Conservation (phyloP, 2,329 filamentous ascomycete genomes). For the Pleurostoma richardsiae region DNA sequence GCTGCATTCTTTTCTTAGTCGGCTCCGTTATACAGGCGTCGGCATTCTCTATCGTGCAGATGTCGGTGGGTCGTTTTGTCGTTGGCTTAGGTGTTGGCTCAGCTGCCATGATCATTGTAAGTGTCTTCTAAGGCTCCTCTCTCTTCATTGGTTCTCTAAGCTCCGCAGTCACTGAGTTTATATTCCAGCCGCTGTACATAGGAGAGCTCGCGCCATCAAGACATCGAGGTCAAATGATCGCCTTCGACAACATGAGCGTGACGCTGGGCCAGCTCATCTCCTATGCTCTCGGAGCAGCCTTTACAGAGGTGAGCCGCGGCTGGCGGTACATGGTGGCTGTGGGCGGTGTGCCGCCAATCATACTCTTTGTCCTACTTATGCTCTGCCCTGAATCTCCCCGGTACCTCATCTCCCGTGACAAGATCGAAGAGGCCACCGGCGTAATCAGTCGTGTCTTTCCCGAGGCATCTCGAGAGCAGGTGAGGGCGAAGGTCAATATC, state of each 20-base stretch:
- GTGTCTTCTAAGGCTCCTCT: too few species aligned
- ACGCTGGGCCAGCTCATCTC: conserved; percentile 25
- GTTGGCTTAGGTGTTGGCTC: conserved; percentile 34
- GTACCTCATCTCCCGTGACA: conserved; percentile 28
- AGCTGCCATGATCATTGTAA: conserved; percentile 28
- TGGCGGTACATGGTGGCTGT: conserved; percentile 37
- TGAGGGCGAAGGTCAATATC: conserved; percentile 29
- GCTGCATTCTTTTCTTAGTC: conserved; percentile 24
- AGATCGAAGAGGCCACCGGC: conserved; percentile 21
- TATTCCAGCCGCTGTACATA: conserved; percentile 23
- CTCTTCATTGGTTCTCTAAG: too few species aligned
- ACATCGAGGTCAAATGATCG: conserved; percentile 33
- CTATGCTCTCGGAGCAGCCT: conserved; percentile 23
- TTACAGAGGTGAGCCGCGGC: conserved; percentile 25
- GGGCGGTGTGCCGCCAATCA: conserved; percentile 30
- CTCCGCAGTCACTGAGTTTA: too few species aligned
- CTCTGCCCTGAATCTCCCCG: conserved; percentile 34
- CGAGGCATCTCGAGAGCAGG: conserved; percentile 25
- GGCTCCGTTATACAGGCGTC: conserved; percentile 29
- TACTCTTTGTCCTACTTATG: conserved; percentile 27
- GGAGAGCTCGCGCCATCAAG: conserved; percentile 37
- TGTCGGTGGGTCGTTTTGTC: conserved; percentile 35
- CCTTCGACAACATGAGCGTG: conserved; percentile 33
- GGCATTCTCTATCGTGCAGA: conserved; percentile 31
- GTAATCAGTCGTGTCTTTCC: conserved; percentile 25